Conservation (phyloP, 306 rosid species). For the Cucurbita maxima region DNA sequence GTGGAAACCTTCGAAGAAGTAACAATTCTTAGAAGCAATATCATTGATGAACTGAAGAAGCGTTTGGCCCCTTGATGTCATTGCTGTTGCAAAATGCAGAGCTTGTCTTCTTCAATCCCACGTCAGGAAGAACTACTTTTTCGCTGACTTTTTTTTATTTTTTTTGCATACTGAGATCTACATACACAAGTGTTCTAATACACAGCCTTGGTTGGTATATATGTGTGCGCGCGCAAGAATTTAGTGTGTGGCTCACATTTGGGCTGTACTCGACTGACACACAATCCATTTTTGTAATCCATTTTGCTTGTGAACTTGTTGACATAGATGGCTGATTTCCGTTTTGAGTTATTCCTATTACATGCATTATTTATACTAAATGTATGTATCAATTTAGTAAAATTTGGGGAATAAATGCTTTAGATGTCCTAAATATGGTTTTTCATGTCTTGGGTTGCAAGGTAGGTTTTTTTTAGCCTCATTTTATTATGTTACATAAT, state of each 20-base stretch:
- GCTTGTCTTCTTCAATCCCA: not conserved
- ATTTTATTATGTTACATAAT: too few species aligned
- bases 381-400: too few species aligned
- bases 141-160: not conserved
- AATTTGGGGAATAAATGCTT: too few species aligned
- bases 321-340: too few species aligned
- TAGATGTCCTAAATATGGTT: too few species aligned
- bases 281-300: not conserved
- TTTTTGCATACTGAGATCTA: not conserved
- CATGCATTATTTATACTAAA: too few species aligned
- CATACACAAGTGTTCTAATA: not conserved
- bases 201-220: not conserved
- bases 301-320: too few species aligned
- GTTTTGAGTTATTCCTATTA: too few species aligned
- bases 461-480: too few species aligned
- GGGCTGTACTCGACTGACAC: not conserved
- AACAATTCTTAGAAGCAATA: slow-evolving; percentile 23
- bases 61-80: slow-evolving; percentile 22
- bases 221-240: not conserved
- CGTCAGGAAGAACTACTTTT: not conserved
- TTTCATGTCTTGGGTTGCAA: too few species aligned
- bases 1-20: slow-evolving; percentile 25
- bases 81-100: not conserved
- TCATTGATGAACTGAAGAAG: slow-evolving; percentile 48
- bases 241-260: not conserved